A percentile compares a stretch with the other conserved stretches of the same genome.
Conservation (phyloP, 208 protist species). For the Acanthamoeba culbertsoni region DNA sequence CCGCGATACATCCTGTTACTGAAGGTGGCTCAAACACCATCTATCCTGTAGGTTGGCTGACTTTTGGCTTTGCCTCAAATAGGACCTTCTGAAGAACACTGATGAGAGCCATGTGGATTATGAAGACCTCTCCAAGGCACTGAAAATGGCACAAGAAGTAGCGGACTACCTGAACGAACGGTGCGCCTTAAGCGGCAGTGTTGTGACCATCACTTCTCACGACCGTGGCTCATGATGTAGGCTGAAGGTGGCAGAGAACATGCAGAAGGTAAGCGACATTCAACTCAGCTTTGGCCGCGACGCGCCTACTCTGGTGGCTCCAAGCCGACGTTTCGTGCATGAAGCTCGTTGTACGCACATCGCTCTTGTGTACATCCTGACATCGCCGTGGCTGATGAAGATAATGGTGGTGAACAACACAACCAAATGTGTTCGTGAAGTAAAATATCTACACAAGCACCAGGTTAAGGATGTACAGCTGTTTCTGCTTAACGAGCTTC, state of each 20-base stretch:
- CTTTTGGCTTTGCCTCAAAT: neutral
- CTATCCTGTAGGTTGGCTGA: neutral
- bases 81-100: slow-evolving; percentile 42
- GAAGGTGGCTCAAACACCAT: neutral
- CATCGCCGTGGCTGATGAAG: neutral
- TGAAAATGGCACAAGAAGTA: neutral
- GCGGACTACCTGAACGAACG: slow-evolving; percentile 45
- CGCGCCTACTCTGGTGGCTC: neutral
- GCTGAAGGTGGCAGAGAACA: slow-evolving; percentile 14
- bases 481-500: neutral
- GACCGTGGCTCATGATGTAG: neutral
- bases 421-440: neutral
- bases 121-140: slow-evolving; percentile 15
- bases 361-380: neutral
- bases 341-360: neutral
- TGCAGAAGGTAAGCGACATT: slow-evolving; percentile 2
- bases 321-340: neutral
- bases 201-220: neutral
- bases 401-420: neutral
- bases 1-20: slow-evolving; percentile 17
- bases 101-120: slow-evolving; percentile 30
- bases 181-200: neutral
- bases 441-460: neutral
- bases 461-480: neutral
- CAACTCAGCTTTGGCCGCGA: slow-evolving; percentile 7